Conservation (phyloP, 2,329 filamentous ascomycete species). For the Fusarium musae region DNA sequence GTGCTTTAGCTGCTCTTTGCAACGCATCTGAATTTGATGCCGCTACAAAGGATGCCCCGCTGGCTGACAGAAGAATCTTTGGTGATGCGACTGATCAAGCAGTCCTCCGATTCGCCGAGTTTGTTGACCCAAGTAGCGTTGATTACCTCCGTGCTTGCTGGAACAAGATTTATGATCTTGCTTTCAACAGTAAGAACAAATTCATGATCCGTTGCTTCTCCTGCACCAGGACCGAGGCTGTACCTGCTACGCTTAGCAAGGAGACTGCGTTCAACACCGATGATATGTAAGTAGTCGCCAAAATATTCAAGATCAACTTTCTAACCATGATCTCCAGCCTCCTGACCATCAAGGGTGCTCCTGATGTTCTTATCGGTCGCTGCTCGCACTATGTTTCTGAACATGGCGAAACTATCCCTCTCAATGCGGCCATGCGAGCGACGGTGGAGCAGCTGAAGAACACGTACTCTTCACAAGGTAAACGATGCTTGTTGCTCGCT, state of each 20-base stretch:
- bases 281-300: not conserved
- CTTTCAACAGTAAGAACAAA: constrained; percentile 87
- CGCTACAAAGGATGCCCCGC: constrained; percentile 66
- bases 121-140: constrained; percentile 59
- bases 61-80: constrained; percentile 72
- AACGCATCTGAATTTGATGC: constrained; percentile 82
- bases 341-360: constrained; percentile 82
- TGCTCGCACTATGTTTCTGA: constrained; percentile 13
- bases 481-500: constrained; percentile 5
- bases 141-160: constrained; percentile 69
- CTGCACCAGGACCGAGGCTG: constrained; percentile 52
- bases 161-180: constrained; percentile 73
- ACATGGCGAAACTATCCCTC: not conserved
- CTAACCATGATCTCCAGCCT: constrained; percentile 51
- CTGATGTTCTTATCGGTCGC: constrained; percentile 75
- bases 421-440: not conserved
- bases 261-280: not conserved
- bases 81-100: constrained; percentile 83
- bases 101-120: constrained; percentile 76
- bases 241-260: constrained; percentile 51
- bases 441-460: constrained; percentile 1
- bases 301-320: rapidly evolving
- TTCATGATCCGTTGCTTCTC: constrained; percentile 68
- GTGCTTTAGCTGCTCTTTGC: constrained; percentile 72
- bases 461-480: constrained; percentile 5